Evolutionary conservation across 2,329 filamentous ascomycete species (phyloP), one percentile per base, ranked within the genome.

Genomic region (Aspergillus udagawae): DNA sequence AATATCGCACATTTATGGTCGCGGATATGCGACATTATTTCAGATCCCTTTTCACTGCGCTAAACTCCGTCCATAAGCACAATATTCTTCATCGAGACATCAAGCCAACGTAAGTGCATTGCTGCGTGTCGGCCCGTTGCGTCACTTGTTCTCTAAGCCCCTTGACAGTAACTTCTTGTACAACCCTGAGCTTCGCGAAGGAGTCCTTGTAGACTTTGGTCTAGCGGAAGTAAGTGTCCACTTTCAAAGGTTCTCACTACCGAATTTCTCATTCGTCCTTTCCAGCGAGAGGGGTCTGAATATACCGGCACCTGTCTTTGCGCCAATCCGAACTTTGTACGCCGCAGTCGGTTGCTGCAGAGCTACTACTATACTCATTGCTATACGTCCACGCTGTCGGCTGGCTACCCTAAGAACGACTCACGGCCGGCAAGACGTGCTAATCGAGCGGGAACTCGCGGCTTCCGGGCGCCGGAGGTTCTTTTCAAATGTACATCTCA

Each of bases 171-270:
- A 97, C 70, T 97, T 97, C 67, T 83, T 97, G 42, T 97, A 97
- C 76, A 91, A 96, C 63, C 90, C 91, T 0, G 79, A 85, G 28
- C 60, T 74, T 10, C 85, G 87, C 66, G 87, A 90, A 55, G 94
- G 94, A 44, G 93, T 99, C 1, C 83, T 99, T 0, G 94, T 99
- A n/a, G 94, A 99, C 71, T 99, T 99, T 77, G 94, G 94, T n/a
- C 83, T 99, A 17, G 94, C 94, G 38, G 94, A 99, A 77, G 77
- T 79, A 68, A 56, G 67, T 57, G 54, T 27, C 35, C 21, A 14
- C 21, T 12, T 23, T 25, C 9, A 23, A 45, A 14, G 7, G 5
- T 14, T 47, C 5, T 21, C 23, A 14, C 9, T 45, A 7, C 20
- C 5, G 44, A 21, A 27, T 25, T 47, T 23, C 44, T 47, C 20